These are phyloP conservation scores for Colletotrichum godetiae DNA, from an alignment of 2,329 filamentous ascomycete genomes.

Conservation along the genomic window DNA sequence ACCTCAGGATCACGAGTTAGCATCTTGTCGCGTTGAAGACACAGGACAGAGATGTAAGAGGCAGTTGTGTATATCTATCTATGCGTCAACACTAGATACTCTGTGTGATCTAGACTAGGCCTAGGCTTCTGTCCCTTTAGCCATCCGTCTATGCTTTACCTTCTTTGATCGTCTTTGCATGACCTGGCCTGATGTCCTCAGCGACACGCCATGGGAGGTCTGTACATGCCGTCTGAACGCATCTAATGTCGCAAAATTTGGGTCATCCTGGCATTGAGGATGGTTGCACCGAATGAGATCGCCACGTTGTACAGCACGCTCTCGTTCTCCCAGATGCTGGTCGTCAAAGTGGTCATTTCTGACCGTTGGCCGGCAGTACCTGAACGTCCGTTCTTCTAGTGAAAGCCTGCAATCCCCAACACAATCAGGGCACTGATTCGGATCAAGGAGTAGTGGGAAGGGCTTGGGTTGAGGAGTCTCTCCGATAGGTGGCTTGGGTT, in stretches of 20 bases:
- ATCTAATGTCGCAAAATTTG: not conserved
- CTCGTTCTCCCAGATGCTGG: conserved; percentile 35
- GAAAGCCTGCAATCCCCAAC: conserved; percentile 36
- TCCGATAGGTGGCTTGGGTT: not conserved
- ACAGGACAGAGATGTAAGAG: not conserved
- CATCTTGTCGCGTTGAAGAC: not conserved
- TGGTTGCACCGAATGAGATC: conserved; percentile 35
- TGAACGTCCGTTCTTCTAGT: conserved; percentile 34
- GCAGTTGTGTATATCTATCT: not conserved
- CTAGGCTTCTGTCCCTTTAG: not conserved
- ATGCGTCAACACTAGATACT: not conserved
- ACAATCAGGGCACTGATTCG: conserved; percentile 36
- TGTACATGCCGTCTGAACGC: not conserved
- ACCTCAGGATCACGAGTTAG: not conserved
- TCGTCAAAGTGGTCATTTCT: conserved; percentile 41
- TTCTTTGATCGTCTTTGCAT: conserved; percentile 1
- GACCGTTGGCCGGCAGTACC: conserved; percentile 31
- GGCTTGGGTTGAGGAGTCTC: conserved; percentile 22
- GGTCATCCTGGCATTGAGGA: conserved; percentile 32
- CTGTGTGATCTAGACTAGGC: not conserved
- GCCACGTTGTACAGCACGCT: conserved; percentile 29
- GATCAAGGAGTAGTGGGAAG: conserved; percentile 38
- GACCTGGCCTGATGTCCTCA: not conserved
- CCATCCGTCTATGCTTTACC: not conserved
- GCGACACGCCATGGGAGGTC: not conserved